A percentile compares a stretch with the other conserved stretches of the same genome.
Conservation (phyloP, 768 basidiomycete genomes). For the Kwoniella pini region DNA sequence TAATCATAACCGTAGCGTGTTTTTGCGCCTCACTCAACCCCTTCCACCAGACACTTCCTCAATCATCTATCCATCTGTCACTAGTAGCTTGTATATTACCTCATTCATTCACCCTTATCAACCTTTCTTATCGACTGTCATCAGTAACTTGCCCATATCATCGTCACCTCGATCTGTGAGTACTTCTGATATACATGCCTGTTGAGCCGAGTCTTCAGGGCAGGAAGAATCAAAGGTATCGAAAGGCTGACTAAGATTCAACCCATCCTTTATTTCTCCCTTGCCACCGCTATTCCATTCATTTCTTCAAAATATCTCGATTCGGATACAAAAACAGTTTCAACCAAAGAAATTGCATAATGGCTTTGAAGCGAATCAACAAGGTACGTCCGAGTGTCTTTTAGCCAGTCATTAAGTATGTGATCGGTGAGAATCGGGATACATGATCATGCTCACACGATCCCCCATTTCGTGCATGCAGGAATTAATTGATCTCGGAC, state of each 20-base stretch:
- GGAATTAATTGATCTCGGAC: slow-evolving; percentile 99
- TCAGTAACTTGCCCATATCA: neutral
- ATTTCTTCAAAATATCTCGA: too few species aligned
- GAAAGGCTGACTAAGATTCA: slow-evolving; percentile 1
- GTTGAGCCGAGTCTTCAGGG: too few species aligned
- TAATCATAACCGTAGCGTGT: neutral
- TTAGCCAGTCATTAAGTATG: too few species aligned
- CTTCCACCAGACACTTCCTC: neutral
- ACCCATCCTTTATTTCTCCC: neutral
- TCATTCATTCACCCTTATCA: neutral
- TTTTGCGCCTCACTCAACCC: slow-evolving; percentile 1
- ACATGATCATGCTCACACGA: slow-evolving; percentile 25
- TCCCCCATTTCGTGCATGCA: slow-evolving; percentile 50
- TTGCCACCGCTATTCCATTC: slow-evolving; percentile 6
- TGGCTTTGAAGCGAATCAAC: slow-evolving; percentile 99
- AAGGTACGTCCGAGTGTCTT: slow-evolving; percentile 63
- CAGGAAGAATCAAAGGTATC: too few species aligned
- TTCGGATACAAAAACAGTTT: too few species aligned
- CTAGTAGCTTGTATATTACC: neutral
- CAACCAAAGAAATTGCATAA: slow-evolving; percentile 55
- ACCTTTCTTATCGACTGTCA: neutral
- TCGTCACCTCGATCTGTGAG: too few species aligned
- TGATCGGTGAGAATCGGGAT: neutral
- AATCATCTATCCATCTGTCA: neutral
- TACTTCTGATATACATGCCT: too few species aligned